Evolutionary conservation across 2,329 filamentous ascomycete species (phyloP), one percentile per base, ranked within the genome.

Genomic region (Diplodia scrobiculata): DNA sequence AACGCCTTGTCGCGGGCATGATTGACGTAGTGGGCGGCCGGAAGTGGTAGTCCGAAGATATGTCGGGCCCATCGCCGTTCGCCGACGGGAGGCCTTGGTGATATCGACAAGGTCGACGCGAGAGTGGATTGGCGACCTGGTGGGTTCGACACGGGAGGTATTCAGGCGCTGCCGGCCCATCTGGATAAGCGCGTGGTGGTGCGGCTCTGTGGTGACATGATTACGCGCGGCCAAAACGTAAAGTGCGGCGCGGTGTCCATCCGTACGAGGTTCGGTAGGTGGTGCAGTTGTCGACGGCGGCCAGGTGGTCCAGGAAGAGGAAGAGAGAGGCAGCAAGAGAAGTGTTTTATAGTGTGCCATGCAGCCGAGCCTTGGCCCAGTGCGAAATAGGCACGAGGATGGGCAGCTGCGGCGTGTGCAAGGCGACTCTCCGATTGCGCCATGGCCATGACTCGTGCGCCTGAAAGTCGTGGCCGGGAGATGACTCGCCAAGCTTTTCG

Each of bases 171-270:
- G 41, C 45, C 17, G 36, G 17, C 17, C 48, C 11, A 62, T 27
- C 27, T 58, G 58, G 58, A 62, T 62, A 62, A 62, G 41, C 48
- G 45, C n/a, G 41, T 62, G 58, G 58, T 50, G 58, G 58, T 51
- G 58, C 58, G 58, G 58, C 41, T 62, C 58, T 62, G n/a, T 7
- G 2, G 21, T 1, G 25, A 9, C 21, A 50, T 36, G 9, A 36
- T 62, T 62, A 62, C 58, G 45, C 55, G 27, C 41, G 4, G 27
- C 21, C 25, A 50, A 36, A 62, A 62, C 45, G 58, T 38, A 62
- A 62, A 19, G 45, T 19, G 38, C 5, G 41, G 25, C 25, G 25
- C 7, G 17, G 38, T 36, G 38, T n/a, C 9, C 38, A 11, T 47
- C 38, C 10, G 38, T 5, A 1, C 5, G 34, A 19, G 3, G 34